Evolutionary conservation across 177 flowering plant species (phyloP).

Genomic region (Vitis hybrid): DNA sequence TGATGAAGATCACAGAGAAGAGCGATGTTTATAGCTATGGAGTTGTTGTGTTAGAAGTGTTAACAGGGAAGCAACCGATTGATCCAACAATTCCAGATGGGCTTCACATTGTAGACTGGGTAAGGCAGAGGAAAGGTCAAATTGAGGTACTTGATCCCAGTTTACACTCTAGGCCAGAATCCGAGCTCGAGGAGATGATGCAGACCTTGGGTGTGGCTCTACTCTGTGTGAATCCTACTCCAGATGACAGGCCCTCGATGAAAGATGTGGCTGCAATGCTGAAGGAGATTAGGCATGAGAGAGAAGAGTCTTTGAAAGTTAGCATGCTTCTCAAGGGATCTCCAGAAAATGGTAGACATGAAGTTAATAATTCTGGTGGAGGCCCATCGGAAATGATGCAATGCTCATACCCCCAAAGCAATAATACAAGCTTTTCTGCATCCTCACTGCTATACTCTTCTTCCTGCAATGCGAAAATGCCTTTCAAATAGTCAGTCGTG

Average conservation of each 20-base stretch:
- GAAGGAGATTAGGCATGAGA: slow-evolving; percentile 68
- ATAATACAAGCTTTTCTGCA: slow-evolving; percentile 63
- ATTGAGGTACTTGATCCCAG: slow-evolving; percentile 55
- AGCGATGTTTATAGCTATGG: slow-evolving; percentile 93
- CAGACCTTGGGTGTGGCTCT: slow-evolving; percentile 78
- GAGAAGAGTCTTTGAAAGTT: slow-evolving; percentile 55
- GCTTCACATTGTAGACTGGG: slow-evolving; percentile 87
- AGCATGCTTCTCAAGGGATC: slow-evolving; percentile 43
- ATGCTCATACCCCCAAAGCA: slow-evolving; percentile 34
- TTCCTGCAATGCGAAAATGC: slow-evolving; percentile 35
- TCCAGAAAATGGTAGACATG: slow-evolving; percentile 17
- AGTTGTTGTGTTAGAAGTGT: slow-evolving; percentile 76
- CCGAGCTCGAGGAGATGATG: slow-evolving; percentile 72
- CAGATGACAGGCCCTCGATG: slow-evolving; percentile 88
- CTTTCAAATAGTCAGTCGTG: slow-evolving; percentile 17
- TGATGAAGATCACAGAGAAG: slow-evolving; percentile 88
- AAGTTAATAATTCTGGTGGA: slow-evolving; percentile 13
- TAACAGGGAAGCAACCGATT: slow-evolving; percentile 90
- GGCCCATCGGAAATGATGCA: slow-evolving; percentile 25
- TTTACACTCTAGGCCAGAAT: slow-evolving; percentile 48
- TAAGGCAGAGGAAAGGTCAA: slow-evolving; percentile 52
- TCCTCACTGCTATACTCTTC: slow-evolving; percentile 58
- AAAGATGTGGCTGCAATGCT: slow-evolving; percentile 91
- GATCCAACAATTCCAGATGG: slow-evolving; percentile 92
- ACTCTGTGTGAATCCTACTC: slow-evolving; percentile 66